Evolutionary conservation across 345 rosid species (phyloP), one percentile per base, ranked within the genome.

Genomic region (Triadica sebifera): DNA sequence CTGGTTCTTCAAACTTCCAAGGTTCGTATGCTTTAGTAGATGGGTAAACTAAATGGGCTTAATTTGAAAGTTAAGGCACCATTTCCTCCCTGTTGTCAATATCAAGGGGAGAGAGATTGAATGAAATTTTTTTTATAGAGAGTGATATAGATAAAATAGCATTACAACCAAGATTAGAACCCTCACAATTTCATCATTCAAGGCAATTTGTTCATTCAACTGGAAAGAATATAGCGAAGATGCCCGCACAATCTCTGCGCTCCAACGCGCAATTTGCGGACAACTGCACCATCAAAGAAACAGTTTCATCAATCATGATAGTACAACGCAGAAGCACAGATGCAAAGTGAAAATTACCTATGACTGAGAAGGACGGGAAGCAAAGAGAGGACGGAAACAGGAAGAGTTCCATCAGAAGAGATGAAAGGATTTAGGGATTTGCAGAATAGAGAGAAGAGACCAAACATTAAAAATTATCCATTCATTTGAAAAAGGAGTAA

Each of bases 301-400:
- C 3, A 2, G 41, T 56, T 39, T 37, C 19, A 61, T 25, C 12
- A 59, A n/a, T 15, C 3, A 20, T 58, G 29, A 19, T 16, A 47
- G 34, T 37, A 57, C 24, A 49, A 24, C 3, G 41, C 3, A 57
- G 1, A 17, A 10, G 15, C 13, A 17, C 8, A 41, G 22, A 41
- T 7, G 43, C 57, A 13, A 50, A 34, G 17, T 47, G 66, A 58
- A 41, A 64, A 57, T n/a, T 77, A 86, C 89, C 45, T 65, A 75
- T 85, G 84, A 6, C 47, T 66, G 74, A 88, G 84, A 75, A 88
- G 87, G 12, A 66, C 6, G 7, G 91, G 89, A 34, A 82, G 65
- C 56, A 85, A 61, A 12, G 90, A 77, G 69, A 86, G 77, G 69
- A 81, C 62, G 56, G 84, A 67, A 60, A 68, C 10, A 46, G 82